Base-by-base conservation (phyloP, 352 stramenopile species). In the Globisporangium alternatum region DNA sequence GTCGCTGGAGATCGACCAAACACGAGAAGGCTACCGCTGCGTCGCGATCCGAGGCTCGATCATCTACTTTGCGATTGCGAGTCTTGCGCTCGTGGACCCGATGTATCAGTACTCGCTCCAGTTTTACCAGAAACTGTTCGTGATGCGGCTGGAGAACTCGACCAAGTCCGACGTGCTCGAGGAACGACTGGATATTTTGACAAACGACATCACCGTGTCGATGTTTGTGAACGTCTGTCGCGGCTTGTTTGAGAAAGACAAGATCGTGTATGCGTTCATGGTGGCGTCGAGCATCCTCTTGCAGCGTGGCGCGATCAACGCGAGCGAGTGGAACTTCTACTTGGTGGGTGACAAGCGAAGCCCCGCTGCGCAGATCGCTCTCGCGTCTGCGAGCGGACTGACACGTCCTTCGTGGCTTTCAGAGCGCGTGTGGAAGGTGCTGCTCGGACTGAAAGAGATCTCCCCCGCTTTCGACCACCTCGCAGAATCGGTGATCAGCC, bases 101-200 rank as follows among this genome's bases (percentile, higher is more conserved):
- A 98, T 98, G 93, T 98, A 98, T 67, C 91, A 98, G 67, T 98
- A 97, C 67, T 98, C 92, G 45, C 76, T 98, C 19, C 94, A 98
- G 64, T 98, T 96, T 57, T 98, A 98, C 65, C 90, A 96, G 62
- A 92, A 95, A 33, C 76, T 98, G 1, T 98, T 98, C 56, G 83
- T 93, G 3, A 88, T 95, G 81, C 79, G 94, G 0, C 70, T 98
- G 3, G 77, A 97, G 58, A 84, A 79, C 58, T 92, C 86, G 9
- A 74, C 80, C 8, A 93, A 93, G 57, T 85, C 86, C 2, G 88
- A 98, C 8, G 77, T 86, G 2, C 67, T 98, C 6, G 69, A 90
- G 13, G 72, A 88, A 30, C 77, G 94, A n/a, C 71, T 98, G 2
- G 75, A 87, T 1, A 97, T 97, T 52, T 65, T 98, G 15, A 93